Evolutionary conservation across 164 flowering plant species (phyloP).

Genomic region (Nelumbo lutea): DNA sequence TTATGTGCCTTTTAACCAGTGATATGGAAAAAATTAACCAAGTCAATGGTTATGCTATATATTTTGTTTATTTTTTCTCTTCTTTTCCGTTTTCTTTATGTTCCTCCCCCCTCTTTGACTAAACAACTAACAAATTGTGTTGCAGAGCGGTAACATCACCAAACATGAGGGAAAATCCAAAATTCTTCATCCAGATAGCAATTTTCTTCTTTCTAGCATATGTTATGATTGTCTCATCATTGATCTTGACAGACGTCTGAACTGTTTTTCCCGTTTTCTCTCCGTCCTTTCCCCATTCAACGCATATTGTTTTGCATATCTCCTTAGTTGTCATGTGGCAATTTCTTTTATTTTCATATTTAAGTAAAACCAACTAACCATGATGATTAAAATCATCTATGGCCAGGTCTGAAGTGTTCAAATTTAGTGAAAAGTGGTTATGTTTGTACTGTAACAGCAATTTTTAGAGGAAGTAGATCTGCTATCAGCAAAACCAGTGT

Average conservation of each 20-base stretch:
- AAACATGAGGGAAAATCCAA: slow-evolving; percentile 94
- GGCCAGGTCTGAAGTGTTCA: background rate
- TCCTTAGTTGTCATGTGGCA: background rate
- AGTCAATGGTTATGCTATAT: background rate
- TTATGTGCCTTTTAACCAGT: background rate
- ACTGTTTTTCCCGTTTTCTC: background rate
- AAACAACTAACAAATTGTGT: slow-evolving; percentile 7
- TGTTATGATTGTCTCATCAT: slow-evolving; percentile 84
- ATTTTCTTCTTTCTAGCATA: slow-evolving; percentile 85
- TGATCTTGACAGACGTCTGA: slow-evolving; percentile 78
- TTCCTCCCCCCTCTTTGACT: background rate
- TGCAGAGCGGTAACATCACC: slow-evolving; percentile 96
- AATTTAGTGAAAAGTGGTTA: background rate
- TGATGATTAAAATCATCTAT: background rate
- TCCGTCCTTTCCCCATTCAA: background rate
- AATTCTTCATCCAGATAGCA: slow-evolving; percentile 82
- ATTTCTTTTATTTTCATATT: background rate
- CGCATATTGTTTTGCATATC: background rate
- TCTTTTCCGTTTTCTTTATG: background rate
- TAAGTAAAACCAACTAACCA: background rate
- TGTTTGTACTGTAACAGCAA: too few species aligned
- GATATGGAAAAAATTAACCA: background rate
- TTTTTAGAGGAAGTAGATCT: too few species aligned
- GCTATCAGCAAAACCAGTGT: too few species aligned
- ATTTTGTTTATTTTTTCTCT: background rate